Conservation (phyloP, 352 stramenopile genomes). For the Globisporangium canariense region DNA sequence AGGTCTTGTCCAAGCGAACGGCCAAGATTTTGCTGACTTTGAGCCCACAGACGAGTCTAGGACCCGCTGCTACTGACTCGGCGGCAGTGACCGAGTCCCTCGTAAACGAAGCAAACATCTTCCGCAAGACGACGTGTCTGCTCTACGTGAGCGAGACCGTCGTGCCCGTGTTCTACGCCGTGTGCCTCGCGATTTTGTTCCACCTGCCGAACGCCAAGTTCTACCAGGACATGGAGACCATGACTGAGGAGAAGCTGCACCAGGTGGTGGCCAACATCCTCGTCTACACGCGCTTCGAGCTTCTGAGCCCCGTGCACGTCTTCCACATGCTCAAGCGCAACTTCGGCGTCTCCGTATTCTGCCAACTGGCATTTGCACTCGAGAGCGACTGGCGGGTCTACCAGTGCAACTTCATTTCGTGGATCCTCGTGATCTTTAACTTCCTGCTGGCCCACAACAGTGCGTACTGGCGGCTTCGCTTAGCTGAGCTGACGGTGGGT, state of each 20-base stretch:
- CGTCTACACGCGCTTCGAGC: slow-evolving; percentile 20
- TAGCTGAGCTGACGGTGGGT: not conserved
- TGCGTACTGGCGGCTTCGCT: too few species aligned
- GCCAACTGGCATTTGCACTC: slow-evolving; percentile 31
- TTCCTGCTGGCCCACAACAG: slow-evolving; percentile 23
- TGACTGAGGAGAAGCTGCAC: slow-evolving; percentile 5
- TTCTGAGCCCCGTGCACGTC: slow-evolving; percentile 22
- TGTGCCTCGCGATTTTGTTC: slow-evolving; percentile 27
- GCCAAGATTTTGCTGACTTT: not conserved
- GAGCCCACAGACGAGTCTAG: too few species aligned
- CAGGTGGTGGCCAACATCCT: slow-evolving; percentile 15
- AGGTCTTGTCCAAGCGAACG: not conserved
- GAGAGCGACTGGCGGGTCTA: slow-evolving; percentile 24
- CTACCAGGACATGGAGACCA: too few species aligned
- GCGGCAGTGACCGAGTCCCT: not conserved
- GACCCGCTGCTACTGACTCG: too few species aligned
- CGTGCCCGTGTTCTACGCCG: slow-evolving; percentile 25
- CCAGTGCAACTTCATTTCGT: slow-evolving; percentile 26
- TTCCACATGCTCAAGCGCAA: slow-evolving; percentile 13
- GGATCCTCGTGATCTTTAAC: slow-evolving; percentile 26
- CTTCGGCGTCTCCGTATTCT: slow-evolving; percentile 26
- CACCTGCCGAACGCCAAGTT: slow-evolving; percentile 22
- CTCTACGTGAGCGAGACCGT: slow-evolving; percentile 20
- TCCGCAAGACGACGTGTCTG: not conserved
- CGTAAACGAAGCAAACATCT: not conserved